Base-by-base conservation (phyloP, 2,329 filamentous ascomycete species). In the Exserohilum rostratum region DNA sequence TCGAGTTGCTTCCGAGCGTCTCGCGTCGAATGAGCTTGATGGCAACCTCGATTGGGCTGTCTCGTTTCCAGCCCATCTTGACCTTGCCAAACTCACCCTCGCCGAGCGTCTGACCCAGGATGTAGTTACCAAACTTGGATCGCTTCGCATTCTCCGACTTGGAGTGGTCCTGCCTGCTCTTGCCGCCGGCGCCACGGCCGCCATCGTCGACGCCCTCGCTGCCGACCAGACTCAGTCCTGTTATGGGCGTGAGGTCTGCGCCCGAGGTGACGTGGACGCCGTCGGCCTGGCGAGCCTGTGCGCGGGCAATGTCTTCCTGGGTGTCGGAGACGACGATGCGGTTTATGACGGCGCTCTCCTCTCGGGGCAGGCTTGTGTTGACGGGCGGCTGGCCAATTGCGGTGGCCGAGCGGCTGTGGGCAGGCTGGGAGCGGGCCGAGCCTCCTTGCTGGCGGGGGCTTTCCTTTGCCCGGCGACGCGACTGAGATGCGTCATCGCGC, bases 61-160 rank as follows among this genome's bases (percentile, higher is more conserved):
- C 93, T 73, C 91, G 90, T 77, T 97, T 98, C 95, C 95, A 99
- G 22, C 95, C 95, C 70, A 98, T 87, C 77, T 97, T 98, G 68
- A 99, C 95, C 75, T 99, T 99, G 62, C 95, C 95, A 74, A 99
- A 99, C 77, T 99, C 95, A 58, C 95, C 95, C 79, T 99, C 95
- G 45, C 95, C 95, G 45, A 99, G 88, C 2, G 93, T 98, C 75
- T 96, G 93, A 31, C 95, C 95, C 3, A 99, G 83, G 57, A 96
- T 91, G 76, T 98, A 99, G 60, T 97, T 92, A 56, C 93, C 93
- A 73, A 99, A 98, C 63, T 91, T 93, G 37, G 89, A 92, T 61
- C 89, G 86, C 79, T 96, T 96, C 55, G 83, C 78, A 17, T 80
- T 77, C 40, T 74, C 68, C 29, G 72, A 73, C 50, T 77, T 77